A percentile compares a stretch with the other conserved stretches of the same genome.
These are phyloP conservation scores for Fusarium metavorans DNA, from an alignment of 2,329 filamentous ascomycete species.

Conservation along the genomic window DNA sequence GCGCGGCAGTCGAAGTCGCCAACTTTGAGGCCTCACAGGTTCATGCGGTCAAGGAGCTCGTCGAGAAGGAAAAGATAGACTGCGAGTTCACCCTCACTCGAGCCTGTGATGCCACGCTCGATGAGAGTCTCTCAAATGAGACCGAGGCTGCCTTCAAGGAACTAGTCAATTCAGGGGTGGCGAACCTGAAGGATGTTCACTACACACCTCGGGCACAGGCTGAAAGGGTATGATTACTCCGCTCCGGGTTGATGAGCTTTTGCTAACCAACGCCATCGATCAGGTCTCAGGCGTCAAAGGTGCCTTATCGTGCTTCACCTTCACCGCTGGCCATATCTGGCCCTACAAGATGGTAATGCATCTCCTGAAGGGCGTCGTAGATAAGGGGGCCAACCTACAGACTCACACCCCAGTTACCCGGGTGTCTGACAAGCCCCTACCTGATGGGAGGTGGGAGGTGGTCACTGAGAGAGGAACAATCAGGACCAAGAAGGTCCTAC, in stretches of 20 bases:
- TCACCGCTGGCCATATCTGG: conserved; percentile 33
- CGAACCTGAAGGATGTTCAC: not conserved
- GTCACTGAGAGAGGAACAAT: not conserved
- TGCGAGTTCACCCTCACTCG: not conserved
- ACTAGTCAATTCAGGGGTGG: not conserved
- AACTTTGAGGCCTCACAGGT: not conserved
- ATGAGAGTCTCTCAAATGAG: not conserved
- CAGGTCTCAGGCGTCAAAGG: conserved; percentile 19
- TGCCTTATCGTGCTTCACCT: conserved; percentile 29
- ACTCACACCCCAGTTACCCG: conserved; percentile 22
- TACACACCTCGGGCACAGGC: not conserved
- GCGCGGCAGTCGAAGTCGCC: not conserved
- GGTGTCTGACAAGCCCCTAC: conserved; percentile 5
- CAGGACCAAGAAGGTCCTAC: not conserved
- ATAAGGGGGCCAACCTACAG: conserved; percentile 18
- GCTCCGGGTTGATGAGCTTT: not conserved
- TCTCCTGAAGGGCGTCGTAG: conserved; percentile 17
- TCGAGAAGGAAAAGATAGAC: not conserved
- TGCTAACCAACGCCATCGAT: not conserved
- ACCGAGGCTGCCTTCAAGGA: not conserved
- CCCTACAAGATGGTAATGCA: conserved; percentile 27
- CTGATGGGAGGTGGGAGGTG: not conserved
- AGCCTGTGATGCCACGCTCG: not conserved
- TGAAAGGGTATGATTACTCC: not conserved
- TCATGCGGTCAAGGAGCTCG: not conserved